These are phyloP conservation scores for Rhynchosporium graminicola DNA, from an alignment of 2,329 filamentous ascomycete species.

Conservation along the genomic window DNA sequence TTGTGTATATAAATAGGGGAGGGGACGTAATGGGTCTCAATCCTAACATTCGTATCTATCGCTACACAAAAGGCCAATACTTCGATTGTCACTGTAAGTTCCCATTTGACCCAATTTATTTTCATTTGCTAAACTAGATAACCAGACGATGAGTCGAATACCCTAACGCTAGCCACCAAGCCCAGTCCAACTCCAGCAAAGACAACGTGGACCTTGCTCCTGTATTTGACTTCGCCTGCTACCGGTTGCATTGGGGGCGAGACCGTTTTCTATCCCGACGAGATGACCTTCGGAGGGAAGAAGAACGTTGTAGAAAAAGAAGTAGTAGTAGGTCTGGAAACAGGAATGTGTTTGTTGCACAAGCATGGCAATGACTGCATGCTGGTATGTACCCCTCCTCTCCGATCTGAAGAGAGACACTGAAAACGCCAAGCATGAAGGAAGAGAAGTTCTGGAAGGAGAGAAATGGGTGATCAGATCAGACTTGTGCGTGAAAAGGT, in stretches of 20 bases:
- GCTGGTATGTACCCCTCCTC: constrained; percentile 53
- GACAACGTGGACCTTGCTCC: constrained; percentile 88
- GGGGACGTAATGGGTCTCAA: constrained; percentile 83
- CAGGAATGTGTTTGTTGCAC: constrained; percentile 84
- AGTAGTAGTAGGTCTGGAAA: constrained; percentile 72
- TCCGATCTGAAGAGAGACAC: neutral
- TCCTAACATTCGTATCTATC: constrained; percentile 85
- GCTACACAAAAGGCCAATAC: constrained; percentile 83
- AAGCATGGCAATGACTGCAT: constrained; percentile 88
- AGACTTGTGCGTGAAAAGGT: constrained; percentile 70
- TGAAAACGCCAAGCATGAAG: constrained; percentile 65
- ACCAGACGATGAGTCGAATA: constrained; percentile 86
- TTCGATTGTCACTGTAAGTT: constrained; percentile 88
- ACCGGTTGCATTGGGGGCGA: constrained; percentile 83
- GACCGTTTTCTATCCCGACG: constrained; percentile 86
- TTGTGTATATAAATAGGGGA: constrained; percentile 60
- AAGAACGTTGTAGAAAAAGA: constrained; percentile 55
- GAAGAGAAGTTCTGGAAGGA: constrained; percentile 72
- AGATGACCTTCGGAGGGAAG: constrained; percentile 47
- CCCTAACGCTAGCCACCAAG: constrained; percentile 57
- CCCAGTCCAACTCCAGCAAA: constrained; percentile 51
- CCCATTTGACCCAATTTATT: constrained; percentile 15
- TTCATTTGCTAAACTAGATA: neutral
- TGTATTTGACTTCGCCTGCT: constrained; percentile 77
- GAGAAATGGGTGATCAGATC: constrained; percentile 92